Evolutionary conservation across 2,329 filamentous ascomycete species (phyloP).

Genomic region (Apiospora saccharicola): DNA sequence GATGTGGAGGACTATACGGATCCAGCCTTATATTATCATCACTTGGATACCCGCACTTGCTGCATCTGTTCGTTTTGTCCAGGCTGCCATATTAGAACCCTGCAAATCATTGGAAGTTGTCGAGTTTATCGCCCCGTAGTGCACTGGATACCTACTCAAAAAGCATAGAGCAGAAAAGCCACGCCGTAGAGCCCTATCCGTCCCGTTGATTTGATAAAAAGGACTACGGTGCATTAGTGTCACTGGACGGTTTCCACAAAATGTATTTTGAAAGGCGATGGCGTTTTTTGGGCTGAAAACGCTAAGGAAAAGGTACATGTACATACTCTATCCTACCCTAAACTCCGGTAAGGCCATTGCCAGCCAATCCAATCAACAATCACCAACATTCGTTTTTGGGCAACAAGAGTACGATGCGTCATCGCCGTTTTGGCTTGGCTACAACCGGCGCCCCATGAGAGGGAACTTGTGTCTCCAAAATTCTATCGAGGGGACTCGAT

Average conservation of each 20-base stretch:
- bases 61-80: neutral
- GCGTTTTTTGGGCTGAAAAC: neutral
- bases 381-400: neutral
- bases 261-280: constrained; percentile 8
- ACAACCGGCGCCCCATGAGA: neutral
- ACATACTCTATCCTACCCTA: neutral
- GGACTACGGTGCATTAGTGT: neutral
- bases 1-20: constrained; percentile 8
- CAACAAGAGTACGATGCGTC: neutral
- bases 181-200: neutral
- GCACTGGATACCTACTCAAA: neutral
- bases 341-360: no score
- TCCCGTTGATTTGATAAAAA: neutral
- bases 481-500: neutral
- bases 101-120: neutral
- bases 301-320: neutral
- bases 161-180: neutral
- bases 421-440: neutral
- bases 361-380: neutral
- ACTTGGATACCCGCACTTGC: neutral
- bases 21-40: constrained; percentile 8
- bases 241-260: neutral
- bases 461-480: neutral
- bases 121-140: neutral
- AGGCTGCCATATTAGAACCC: neutral